Evolutionary conservation across 2,329 filamentous ascomycete genomes (phyloP).

Genomic region (Fusarium foetens): DNA sequence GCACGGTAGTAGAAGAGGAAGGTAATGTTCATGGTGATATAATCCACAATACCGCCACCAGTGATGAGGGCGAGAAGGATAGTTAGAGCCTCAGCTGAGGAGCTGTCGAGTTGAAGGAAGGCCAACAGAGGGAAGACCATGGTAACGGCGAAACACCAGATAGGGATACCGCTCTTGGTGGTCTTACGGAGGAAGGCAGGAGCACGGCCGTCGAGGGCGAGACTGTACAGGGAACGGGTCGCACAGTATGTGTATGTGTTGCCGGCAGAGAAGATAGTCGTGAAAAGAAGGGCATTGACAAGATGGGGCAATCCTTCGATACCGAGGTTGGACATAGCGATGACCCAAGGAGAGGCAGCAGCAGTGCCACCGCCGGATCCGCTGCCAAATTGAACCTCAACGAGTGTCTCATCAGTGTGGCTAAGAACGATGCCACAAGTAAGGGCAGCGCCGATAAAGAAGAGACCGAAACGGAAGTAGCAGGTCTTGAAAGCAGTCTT

Average conservation of each 20-base stretch:
- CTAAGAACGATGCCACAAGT: conserved; percentile 28
- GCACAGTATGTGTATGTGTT: conserved; percentile 52
- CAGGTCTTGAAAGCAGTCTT: conserved; percentile 79
- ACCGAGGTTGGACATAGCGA: conserved; percentile 35
- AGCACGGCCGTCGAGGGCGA: conserved; percentile 64
- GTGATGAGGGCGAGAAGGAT: conserved; percentile 60
- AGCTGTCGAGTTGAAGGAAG: conserved; percentile 56
- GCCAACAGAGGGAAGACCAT: conserved; percentile 59
- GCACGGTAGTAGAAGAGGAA: conserved; percentile 69
- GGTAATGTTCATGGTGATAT: conserved; percentile 63
- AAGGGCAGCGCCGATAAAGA: conserved; percentile 70
- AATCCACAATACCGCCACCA: conserved; percentile 61
- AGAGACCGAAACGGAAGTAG: conserved; percentile 76
- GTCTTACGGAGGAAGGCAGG: conserved; percentile 62
- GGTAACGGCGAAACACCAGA: conserved; percentile 60
- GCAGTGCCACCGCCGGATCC: conserved; percentile 4
- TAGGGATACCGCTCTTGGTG: conserved; percentile 64
- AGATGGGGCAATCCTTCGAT: conserved; percentile 60
- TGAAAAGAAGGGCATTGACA: conserved; percentile 60
- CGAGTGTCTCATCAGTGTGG: conserved; percentile 18
- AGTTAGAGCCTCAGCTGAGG: conserved; percentile 53
- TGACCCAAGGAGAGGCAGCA: conserved; percentile 36
- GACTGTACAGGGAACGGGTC: conserved; percentile 65
- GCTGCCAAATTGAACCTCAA: conserved; percentile 3
- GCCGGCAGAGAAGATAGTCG: conserved; percentile 56